A percentile compares a stretch with the other conserved stretches of the same genome.
These are phyloP conservation scores for Psilocybe mexicana DNA, from an alignment of 1,284 basidiomycete species.

Conservation along the genomic window DNA sequence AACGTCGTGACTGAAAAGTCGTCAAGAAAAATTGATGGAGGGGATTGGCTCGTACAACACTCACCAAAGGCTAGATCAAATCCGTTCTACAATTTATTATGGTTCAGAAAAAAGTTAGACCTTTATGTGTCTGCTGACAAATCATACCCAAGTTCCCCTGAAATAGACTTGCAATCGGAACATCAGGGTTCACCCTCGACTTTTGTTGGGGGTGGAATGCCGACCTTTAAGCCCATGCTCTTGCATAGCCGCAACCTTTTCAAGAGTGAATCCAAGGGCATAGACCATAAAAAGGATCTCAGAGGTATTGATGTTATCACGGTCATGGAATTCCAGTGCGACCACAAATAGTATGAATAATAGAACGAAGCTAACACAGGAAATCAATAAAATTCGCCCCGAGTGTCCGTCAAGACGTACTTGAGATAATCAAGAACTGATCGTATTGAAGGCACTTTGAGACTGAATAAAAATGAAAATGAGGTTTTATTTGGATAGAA, in stretches of 20 bases:
- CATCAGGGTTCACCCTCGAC: slow-evolving; percentile 8
- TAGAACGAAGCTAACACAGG: slow-evolving; percentile 78
- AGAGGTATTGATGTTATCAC: slow-evolving; percentile 57
- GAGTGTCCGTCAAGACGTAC: slow-evolving; percentile 38
- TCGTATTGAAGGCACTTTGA: slow-evolving; percentile 92
- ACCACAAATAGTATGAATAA: slow-evolving; percentile 83
- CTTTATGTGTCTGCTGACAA: background rate
- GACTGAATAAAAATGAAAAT: slow-evolving; percentile 41
- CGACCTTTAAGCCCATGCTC: slow-evolving; percentile 87
- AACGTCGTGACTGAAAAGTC: slow-evolving; percentile 66
- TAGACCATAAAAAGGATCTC: slow-evolving; percentile 83
- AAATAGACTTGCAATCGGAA: slow-evolving; percentile 54
- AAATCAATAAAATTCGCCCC: slow-evolving; percentile 10
- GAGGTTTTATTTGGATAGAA: background rate
- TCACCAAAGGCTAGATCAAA: slow-evolving; percentile 87
- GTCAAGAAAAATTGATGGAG: background rate
- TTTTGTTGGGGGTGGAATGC: slow-evolving; percentile 7
- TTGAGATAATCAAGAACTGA: slow-evolving; percentile 87
- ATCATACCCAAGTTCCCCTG: slow-evolving; percentile 76
- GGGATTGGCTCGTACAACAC: background rate
- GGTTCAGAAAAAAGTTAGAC: background rate
- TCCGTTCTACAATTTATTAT: slow-evolving; percentile 62
- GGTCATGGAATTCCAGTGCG: slow-evolving; percentile 76
- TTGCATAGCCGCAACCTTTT: slow-evolving; percentile 92
- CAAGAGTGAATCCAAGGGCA: slow-evolving; percentile 84